These are phyloP conservation scores for Chlorella sp. DNA, from an alignment of 139 green algal species.

Conservation along the genomic window DNA sequence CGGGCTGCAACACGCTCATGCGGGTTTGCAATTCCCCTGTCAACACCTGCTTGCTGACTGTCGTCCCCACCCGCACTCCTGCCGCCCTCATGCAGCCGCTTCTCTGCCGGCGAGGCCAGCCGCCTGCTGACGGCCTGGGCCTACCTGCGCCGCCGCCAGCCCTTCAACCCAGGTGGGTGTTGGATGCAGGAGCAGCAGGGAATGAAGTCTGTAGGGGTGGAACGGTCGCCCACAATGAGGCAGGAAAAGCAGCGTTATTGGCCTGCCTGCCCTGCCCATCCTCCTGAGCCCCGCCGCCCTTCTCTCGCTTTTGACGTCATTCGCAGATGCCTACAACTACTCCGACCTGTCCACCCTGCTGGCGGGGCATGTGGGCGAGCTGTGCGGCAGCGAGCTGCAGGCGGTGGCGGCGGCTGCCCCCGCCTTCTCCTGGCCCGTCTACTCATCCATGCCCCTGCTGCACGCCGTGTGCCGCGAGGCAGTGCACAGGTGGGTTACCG, in stretches of 20 bases:
- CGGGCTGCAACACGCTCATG: too few species aligned
- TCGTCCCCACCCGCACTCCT: background rate
- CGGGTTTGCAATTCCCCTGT: too few species aligned
- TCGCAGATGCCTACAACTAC: constrained; percentile 17
- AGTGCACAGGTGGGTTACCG: background rate
- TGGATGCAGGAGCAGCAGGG: too few species aligned
- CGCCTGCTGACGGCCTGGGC: constrained; percentile 25
- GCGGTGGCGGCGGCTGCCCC: background rate
- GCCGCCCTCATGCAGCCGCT: background rate
- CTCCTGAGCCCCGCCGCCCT: background rate
- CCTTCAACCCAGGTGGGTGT: constrained; percentile 21
- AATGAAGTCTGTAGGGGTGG: too few species aligned
- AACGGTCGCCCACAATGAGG: too few species aligned
- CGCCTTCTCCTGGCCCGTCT: constrained; percentile 20
- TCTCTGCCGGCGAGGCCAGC: background rate
- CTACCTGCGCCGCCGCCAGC: constrained; percentile 28
- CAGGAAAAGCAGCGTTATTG: too few species aligned
- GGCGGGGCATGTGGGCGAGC: background rate
- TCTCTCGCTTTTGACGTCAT: background rate
- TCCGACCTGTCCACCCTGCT: background rate
- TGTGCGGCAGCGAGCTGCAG: constrained; percentile 15
- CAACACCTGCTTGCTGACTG: background rate
- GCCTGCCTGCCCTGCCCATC: too few species aligned
- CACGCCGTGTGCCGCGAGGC: constrained; percentile 16
- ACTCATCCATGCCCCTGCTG: constrained; percentile 25